phyloP scores from a whole-genome alignment of 306 rosid genomes.

The Cercis canadensis region DNA sequence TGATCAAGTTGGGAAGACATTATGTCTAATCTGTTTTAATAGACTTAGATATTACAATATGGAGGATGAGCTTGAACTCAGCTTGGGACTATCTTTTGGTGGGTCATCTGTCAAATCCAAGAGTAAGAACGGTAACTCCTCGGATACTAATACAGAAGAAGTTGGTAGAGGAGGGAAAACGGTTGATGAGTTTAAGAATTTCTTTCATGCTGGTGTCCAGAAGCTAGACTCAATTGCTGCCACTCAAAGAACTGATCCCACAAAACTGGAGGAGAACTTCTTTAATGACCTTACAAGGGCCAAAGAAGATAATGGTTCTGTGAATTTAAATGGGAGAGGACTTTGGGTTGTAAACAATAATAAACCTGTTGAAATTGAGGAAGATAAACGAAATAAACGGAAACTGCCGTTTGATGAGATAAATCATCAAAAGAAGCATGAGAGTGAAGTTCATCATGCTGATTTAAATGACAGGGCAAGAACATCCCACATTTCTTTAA shows the following conservation, averaged over 20 bases:
- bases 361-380: slow-evolving; percentile 65
- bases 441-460: slow-evolving; percentile 60
- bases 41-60: slow-evolving; percentile 47
- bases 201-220: slow-evolving; percentile 67
- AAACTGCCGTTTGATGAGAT: slow-evolving; percentile 71
- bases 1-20: slow-evolving; percentile 25
- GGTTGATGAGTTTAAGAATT: slow-evolving; percentile 79
- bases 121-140: slow-evolving; percentile 74
- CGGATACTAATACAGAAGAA: slow-evolving; percentile 65
- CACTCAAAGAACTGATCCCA: slow-evolving; percentile 57
- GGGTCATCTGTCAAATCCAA: slow-evolving; percentile 79
- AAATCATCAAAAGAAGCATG: slow-evolving; percentile 70
- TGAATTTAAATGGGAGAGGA: slow-evolving; percentile 72
- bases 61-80: slow-evolving; percentile 99
- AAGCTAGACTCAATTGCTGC: slow-evolving; percentile 67
- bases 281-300: slow-evolving; percentile 83
- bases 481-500: slow-evolving; percentile 68
- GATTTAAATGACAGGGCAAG: slow-evolving; percentile 73
- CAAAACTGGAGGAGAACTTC: slow-evolving; percentile 79
- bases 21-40: slow-evolving; percentile 35
- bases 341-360: slow-evolving; percentile 60
- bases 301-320: slow-evolving; percentile 64
- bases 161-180: slow-evolving; percentile 72
- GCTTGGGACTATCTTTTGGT: slow-evolving; percentile 89
- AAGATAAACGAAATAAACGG: slow-evolving; percentile 70